Percentiles rank a stretch among this genome's conserved stretches.
Conservation (phyloP, 176 grass and related monocot species). For the Oryza meyeriana region DNA sequence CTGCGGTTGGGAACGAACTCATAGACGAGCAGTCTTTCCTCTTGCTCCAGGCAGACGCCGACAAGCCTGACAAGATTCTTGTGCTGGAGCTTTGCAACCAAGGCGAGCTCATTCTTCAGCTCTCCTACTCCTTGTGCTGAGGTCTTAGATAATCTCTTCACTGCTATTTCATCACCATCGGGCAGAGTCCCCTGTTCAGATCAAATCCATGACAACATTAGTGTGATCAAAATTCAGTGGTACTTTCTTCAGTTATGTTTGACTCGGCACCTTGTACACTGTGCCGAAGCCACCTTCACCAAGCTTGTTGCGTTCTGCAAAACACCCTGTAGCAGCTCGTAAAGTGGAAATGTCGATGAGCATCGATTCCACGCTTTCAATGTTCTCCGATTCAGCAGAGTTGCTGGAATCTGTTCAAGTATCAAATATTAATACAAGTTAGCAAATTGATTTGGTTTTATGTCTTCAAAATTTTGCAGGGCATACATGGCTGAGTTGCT, state of each 20-base stretch:
- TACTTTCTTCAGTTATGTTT: neutral
- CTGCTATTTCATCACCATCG: conserved; percentile 23
- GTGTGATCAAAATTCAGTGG: neutral
- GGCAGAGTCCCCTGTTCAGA: conserved; percentile 29
- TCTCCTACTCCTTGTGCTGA: conserved; percentile 24
- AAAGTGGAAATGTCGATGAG: conserved; percentile 39
- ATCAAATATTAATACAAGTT: neutral
- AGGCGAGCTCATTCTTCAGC: conserved; percentile 31
- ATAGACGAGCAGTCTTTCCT: conserved; percentile 28
- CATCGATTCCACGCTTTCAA: conserved; percentile 27
- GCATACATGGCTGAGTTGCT: conserved; percentile 21
- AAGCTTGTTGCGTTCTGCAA: conserved; percentile 43
- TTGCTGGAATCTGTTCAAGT: neutral
- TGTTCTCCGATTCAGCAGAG: neutral
- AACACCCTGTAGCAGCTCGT: conserved; percentile 31
- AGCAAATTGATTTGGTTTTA: neutral
- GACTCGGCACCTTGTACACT: conserved; percentile 44
- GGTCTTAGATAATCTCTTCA: conserved; percentile 29
- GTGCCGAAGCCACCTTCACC: conserved; percentile 45
- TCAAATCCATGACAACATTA: neutral
- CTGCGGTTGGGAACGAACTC: conserved; percentile 33
- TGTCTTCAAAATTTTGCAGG: neutral
- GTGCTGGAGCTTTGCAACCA: conserved; percentile 41
- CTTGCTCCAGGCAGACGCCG: conserved; percentile 29
- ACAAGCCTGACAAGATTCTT: conserved; percentile 38